phyloP scores from a whole-genome alignment of 768 basidiomycete genomes.

The Mycena indigotica region DNA sequence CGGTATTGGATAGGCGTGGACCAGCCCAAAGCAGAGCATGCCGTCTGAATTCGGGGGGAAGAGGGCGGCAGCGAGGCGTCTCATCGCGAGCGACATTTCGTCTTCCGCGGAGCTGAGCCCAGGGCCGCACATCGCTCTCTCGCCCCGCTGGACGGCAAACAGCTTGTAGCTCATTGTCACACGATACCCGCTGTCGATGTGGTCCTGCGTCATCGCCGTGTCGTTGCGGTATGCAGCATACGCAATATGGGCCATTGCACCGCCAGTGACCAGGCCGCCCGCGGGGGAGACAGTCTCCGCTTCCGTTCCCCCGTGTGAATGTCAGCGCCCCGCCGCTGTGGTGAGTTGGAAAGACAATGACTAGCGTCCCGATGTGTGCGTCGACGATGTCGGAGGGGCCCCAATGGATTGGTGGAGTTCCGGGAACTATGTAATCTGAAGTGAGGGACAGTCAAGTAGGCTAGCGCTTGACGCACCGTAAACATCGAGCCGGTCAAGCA shows the following conservation, averaged over 20 bases:
- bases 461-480: too few relatives aligned
- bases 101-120: neutral
- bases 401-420: neutral
- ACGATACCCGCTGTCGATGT: neutral
- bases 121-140: too few relatives aligned
- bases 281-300: neutral
- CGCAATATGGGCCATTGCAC: neutral
- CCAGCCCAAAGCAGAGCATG: neutral
- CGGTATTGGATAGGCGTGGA: neutral
- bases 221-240: neutral
- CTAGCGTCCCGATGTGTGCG: neutral
- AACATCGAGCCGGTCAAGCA: neutral
- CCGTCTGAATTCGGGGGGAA: constrained; percentile 31
- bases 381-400: neutral
- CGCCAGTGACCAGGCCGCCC: neutral
- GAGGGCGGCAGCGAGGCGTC: constrained; percentile 28
- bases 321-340: neutral
- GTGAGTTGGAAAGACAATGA: neutral
- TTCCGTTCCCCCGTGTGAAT: neutral
- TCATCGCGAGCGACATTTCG: constrained; percentile 13
- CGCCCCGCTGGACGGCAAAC: neutral
- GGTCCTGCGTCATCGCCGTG: neutral
- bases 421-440: too few relatives aligned
- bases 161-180: neutral
- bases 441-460: too few relatives aligned